These are phyloP conservation scores for Pelargonium citronellum DNA, from an alignment of 441 rosid species.

Conservation along the genomic window DNA sequence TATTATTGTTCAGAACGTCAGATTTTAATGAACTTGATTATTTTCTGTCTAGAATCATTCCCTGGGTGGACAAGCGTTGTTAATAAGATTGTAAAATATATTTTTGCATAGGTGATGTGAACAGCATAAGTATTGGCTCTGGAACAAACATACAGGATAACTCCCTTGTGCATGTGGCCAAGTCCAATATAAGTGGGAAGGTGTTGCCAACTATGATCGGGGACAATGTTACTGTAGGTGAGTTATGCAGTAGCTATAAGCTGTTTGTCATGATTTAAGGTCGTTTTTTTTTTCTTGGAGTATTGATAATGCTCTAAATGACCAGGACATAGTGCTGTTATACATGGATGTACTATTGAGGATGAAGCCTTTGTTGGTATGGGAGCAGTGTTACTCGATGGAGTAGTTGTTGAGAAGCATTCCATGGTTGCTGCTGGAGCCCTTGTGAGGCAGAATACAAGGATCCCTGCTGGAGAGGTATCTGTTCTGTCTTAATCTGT, in stretches of 20 bases:
- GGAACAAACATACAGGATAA: constrained; percentile 95
- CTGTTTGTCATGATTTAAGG: too few species aligned
- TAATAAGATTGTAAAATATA: too few species aligned
- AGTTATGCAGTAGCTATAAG: constrained; percentile 31
- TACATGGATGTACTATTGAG: constrained; percentile 93
- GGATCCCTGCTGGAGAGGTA: constrained; percentile 6
- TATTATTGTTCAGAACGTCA: not conserved
- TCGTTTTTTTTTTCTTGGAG: too few species aligned
- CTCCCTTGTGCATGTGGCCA: constrained; percentile 83
- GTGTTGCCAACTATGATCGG: constrained; percentile 77
- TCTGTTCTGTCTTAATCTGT: too few species aligned
- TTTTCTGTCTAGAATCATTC: not conserved
- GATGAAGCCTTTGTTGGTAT: constrained; percentile 86
- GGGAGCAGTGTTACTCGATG: constrained; percentile 91
- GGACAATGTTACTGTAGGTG: constrained; percentile 86
- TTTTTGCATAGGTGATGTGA: constrained; percentile 57
- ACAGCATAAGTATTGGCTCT: constrained; percentile 70
- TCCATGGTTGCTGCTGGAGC: too few species aligned
- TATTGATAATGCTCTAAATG: too few species aligned
- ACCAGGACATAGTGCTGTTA: constrained; percentile 88
- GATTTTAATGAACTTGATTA: not conserved
- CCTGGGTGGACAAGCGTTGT: too few species aligned
- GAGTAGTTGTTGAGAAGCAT: constrained; percentile 35
- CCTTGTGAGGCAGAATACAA: not conserved
- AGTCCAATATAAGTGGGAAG: constrained; percentile 88